A percentile compares a stretch with the other conserved stretches of the same genome.
phyloP scores from a whole-genome alignment of 2,329 filamentous ascomycete genomes.

The Ilyonectria destructans region DNA sequence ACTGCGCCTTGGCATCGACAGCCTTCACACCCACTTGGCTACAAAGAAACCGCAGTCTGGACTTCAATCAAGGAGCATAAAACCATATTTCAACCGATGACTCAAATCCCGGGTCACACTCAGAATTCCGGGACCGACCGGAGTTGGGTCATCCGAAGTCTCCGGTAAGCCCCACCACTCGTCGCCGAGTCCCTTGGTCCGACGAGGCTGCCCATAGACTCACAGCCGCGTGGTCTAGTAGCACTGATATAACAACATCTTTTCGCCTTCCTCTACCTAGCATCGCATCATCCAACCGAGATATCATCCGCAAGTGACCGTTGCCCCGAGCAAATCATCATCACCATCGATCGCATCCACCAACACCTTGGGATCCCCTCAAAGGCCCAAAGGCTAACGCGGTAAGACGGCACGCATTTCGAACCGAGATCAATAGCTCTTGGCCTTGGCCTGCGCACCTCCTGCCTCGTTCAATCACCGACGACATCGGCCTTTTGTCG shows the following conservation, averaged over 20 bases:
- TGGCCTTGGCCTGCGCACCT: conserved; percentile 28
- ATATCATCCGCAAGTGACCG: not conserved
- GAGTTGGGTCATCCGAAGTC: conserved; percentile 2
- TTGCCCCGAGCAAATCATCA: not conserved
- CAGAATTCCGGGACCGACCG: conserved; percentile 20
- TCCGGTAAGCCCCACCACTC: not conserved
- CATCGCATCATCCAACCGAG: not conserved
- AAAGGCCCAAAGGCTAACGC: conserved; percentile 15
- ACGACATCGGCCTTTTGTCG: conserved; percentile 2
- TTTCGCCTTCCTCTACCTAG: not conserved
- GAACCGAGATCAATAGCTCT: conserved; percentile 7
- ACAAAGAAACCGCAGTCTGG: not conserved
- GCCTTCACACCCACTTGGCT: conserved; percentile 7
- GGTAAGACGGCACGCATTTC: conserved; percentile 25
- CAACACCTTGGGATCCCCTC: conserved; percentile 15
- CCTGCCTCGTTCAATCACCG: not conserved
- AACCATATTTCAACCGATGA: not conserved
- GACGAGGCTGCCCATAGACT: conserved; percentile 19
- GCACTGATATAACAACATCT: conserved; percentile 11
- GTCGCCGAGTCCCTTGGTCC: conserved; percentile 16
- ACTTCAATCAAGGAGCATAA: not conserved
- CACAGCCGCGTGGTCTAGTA: conserved; percentile 2
- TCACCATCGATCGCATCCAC: not conserved
- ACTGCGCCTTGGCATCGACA: not conserved
- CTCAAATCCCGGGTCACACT: not conserved